These are phyloP conservation scores for Boechera divaricarpa DNA, from an alignment of 345 rosid species.

Conservation along the genomic window DNA sequence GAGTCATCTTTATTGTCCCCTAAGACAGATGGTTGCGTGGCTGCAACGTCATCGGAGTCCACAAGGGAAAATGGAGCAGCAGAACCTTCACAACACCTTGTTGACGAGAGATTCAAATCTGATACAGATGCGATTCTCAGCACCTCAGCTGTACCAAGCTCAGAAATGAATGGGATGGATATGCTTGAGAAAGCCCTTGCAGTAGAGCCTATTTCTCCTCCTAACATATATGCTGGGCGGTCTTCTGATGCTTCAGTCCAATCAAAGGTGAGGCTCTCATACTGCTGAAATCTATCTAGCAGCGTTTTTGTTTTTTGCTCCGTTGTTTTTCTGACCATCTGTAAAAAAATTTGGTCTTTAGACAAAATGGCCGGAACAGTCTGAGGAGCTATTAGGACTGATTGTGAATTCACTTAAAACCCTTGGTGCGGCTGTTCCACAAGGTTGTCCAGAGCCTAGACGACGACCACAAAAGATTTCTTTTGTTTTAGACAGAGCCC, in stretches of 20 bases:
- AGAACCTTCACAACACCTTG: constrained; percentile 64
- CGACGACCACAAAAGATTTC: constrained; percentile 92
- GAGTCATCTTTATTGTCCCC: constrained; percentile 37
- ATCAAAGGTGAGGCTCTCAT: constrained; percentile 64
- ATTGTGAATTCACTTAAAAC: constrained; percentile 95
- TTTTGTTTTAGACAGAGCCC: constrained; percentile 94
- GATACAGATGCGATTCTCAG: constrained; percentile 64
- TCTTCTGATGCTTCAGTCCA: constrained; percentile 62
- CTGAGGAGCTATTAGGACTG: constrained; percentile 96
- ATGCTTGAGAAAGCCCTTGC: constrained; percentile 61
- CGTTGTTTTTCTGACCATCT: constrained; percentile 32
- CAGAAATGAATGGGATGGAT: constrained; percentile 58
- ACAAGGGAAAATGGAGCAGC: constrained; percentile 61
- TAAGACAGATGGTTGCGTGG: constrained; percentile 41
- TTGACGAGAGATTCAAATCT: constrained; percentile 75
- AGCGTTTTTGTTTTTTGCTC: not conserved
- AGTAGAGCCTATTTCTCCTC: constrained; percentile 63
- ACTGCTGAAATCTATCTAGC: constrained; percentile 7
- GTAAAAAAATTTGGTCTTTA: constrained; percentile 47
- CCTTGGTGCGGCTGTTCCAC: constrained; percentile 93
- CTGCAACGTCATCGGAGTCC: constrained; percentile 30
- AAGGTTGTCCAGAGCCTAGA: constrained; percentile 94
- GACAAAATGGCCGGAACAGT: constrained; percentile 99
- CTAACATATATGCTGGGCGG: constrained; percentile 67
- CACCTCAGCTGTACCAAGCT: constrained; percentile 78